These are phyloP conservation scores for Pseudomassariella vexata DNA, from an alignment of 2,329 filamentous ascomycete species.

Conservation along the genomic window DNA sequence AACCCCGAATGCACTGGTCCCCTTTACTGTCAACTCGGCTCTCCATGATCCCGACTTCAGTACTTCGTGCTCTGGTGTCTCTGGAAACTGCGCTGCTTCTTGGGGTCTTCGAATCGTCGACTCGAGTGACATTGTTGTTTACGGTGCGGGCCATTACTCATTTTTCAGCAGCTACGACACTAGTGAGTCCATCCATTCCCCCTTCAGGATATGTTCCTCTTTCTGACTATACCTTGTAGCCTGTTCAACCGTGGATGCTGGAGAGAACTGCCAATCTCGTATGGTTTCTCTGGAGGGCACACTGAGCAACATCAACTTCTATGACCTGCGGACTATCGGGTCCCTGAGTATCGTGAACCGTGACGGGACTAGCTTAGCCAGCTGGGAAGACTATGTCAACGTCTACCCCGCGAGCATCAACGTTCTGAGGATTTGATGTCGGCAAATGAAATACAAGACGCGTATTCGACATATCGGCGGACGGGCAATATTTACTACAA, in stretches of 20 bases:
- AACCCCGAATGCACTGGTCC: slow-evolving; percentile 45
- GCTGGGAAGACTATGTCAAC: slow-evolving; percentile 24
- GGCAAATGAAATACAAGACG: neutral
- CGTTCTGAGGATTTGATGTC: slow-evolving; percentile 20
- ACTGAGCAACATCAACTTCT: slow-evolving; percentile 29
- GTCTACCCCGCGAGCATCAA: slow-evolving; percentile 24
- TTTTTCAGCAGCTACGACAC: slow-evolving; percentile 56
- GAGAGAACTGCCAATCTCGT: slow-evolving; percentile 32
- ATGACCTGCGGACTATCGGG: slow-evolving; percentile 42
- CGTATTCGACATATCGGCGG: neutral
- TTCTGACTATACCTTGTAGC: slow-evolving; percentile 6
- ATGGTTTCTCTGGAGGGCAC: slow-evolving; percentile 32
- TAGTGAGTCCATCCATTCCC: slow-evolving; percentile 13
- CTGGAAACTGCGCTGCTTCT: slow-evolving; percentile 34
- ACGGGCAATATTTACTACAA: neutral
- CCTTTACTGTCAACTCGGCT: slow-evolving; percentile 36
- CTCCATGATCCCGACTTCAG: slow-evolving; percentile 45
- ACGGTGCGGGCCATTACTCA: slow-evolving; percentile 55
- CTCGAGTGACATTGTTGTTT: slow-evolving; percentile 43
- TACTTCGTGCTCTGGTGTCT: slow-evolving; percentile 29
- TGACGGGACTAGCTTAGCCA: slow-evolving; percentile 23
- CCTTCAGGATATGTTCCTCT: neutral
- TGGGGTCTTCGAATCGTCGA: slow-evolving; percentile 58
- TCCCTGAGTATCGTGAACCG: slow-evolving; percentile 29
- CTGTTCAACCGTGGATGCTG: slow-evolving; percentile 29